Evolutionary conservation across 305 asterid species (phyloP).

Genomic region (Salvia sclarea): DNA sequence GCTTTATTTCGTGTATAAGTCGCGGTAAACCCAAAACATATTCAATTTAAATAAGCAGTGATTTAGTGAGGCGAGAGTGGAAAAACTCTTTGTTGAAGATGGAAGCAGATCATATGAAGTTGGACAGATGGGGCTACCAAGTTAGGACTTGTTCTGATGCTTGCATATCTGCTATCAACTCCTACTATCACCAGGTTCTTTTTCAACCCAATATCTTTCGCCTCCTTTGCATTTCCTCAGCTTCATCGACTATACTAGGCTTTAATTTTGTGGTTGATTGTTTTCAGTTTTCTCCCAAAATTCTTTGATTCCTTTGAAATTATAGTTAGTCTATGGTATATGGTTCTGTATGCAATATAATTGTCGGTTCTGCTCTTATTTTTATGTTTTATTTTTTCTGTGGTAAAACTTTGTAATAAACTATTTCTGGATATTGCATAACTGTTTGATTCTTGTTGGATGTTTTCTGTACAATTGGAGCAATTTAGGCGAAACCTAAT

Average conservation of each 20-base stretch:
- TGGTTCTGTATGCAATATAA: not conserved
- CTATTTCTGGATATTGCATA: too few species aligned
- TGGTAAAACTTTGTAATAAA: too few species aligned
- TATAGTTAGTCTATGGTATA: not conserved
- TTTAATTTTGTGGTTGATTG: not conserved
- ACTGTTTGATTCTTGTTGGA: not conserved
- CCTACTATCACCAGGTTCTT: conserved; percentile 62
- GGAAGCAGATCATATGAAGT: conserved; percentile 47
- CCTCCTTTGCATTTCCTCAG: not conserved
- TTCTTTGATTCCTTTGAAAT: not conserved
- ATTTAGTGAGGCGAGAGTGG: too few species aligned
- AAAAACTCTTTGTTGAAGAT: conserved; percentile 22
- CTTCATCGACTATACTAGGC: not conserved
- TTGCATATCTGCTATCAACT: conserved; percentile 73
- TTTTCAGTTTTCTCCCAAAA: not conserved
- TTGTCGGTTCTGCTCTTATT: not conserved
- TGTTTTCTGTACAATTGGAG: not conserved
- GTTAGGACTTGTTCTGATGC: conserved; percentile 74
- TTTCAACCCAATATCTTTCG: not conserved
- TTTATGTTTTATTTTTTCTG: too few species aligned
- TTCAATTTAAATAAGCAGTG: not conserved
- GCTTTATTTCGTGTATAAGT: too few species aligned
- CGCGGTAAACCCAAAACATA: too few species aligned
- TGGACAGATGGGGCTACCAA: conserved; percentile 82
- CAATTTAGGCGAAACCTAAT: conserved; percentile 6